Conservation (phyloP, 164 flowering plant species). For the Cinnamomum chago region DNA sequence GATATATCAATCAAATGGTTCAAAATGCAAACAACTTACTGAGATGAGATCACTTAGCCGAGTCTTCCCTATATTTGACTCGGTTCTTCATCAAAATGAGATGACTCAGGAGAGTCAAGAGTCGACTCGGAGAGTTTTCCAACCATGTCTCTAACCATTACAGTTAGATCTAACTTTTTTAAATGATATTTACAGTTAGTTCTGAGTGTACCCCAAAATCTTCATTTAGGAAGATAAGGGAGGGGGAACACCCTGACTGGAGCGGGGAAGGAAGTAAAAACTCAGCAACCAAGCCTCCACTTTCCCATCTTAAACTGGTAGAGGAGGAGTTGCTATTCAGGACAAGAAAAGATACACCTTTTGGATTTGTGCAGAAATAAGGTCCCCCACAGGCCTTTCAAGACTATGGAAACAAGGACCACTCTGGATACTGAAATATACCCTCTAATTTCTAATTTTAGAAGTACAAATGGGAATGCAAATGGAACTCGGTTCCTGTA, state of each 20-base stretch:
- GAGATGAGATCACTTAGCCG: too few species aligned
- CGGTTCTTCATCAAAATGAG: too few species aligned
- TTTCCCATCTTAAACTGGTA: neutral
- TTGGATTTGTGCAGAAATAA: neutral
- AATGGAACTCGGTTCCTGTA: neutral
- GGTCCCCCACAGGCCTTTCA: neutral
- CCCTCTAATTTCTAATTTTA: neutral
- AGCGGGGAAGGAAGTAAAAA: neutral
- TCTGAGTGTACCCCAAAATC: neutral
- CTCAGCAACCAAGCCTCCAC: neutral
- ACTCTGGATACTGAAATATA: too few species aligned
- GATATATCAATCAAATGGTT: too few species aligned
- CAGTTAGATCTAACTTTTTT: too few species aligned
- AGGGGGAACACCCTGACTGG: neutral
- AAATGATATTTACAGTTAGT: neutral
- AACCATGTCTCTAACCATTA: too few species aligned
- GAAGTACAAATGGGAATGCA: neutral
- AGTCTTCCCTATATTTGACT: too few species aligned
- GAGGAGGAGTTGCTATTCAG: neutral
- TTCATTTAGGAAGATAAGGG: neutral
- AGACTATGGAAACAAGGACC: neutral
- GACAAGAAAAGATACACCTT: neutral
- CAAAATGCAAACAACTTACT: too few species aligned
- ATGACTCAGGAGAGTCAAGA: too few species aligned
- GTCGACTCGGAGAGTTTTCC: too few species aligned